Base-by-base conservation (phyloP, 805 yeast genomes). In the Hanseniaspora lindneri region DNA sequence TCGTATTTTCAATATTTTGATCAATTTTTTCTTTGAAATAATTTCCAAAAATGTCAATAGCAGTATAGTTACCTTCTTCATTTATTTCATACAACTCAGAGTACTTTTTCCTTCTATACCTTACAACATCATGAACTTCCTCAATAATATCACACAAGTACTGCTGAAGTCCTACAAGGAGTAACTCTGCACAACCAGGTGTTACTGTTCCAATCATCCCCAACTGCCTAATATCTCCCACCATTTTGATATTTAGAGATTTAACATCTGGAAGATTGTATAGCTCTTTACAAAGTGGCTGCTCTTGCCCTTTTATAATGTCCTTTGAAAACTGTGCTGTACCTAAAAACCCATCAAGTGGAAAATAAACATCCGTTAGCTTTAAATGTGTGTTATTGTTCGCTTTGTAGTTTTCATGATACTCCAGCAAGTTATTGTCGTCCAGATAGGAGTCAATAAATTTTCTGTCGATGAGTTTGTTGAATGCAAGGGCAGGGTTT, bases 301-400 rank as follows among this genome's bases (percentile, higher is more conserved):
- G 76, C 55, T 83, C 86, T 49, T 85, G 74, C 3, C 92, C 94
- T 58, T 81, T 87, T 47, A 81, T 73, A 16, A 92, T 84, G 59
- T 92, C 97, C 62, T 88, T 95, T 20, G 94, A 85, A 89, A 96
- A 87, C 55, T 81, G 81, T 8, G 41, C 33, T n/a, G 47, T 42
- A 5, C 51, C 48, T 27, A 46, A 32, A 39, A 46, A 46, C 6
- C 49, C 49, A 19, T 49, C 41, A 24, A 36, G 35, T 23, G 46
- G 42, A 20, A 41, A 41, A 25, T 48, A 27, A 10, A 41, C 29
- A 35, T 41, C 51, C 3, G 42, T 14, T 23, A 41, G 8, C 16
- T 48, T 48, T 25, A 36, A 30, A 20, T 48, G 47, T 3, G 39
- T 28, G 19, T 41, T 42, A 16, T 19, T 19, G 27, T 41, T 48